Evolutionary conservation across 495 filamentous ascomycete genomes (phyloP), one percentile per base, ranked within the genome.

Genomic region (Penicillium manginii): DNA sequence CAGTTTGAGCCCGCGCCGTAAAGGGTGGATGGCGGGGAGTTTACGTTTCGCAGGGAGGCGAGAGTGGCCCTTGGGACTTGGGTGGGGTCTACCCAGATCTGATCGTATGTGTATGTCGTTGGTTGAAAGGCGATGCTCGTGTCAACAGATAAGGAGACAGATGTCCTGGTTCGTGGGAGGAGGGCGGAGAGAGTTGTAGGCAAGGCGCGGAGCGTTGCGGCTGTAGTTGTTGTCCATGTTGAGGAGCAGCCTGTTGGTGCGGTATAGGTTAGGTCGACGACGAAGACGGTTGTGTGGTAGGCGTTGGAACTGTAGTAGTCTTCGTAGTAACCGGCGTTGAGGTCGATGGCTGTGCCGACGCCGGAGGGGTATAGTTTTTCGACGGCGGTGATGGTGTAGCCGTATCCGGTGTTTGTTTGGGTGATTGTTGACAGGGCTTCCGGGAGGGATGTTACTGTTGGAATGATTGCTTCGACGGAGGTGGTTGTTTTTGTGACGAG

Each of bases 181-280:
- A 64, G 51, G 19, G 57, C 29, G 17, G 48, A 22, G 15, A 73
- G 46, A 9, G 29, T 49, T 6, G 7, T 1, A 11, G 67, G 65
- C 1, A 66, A 67, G n/a, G 35, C 40, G 15, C 73, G 47, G 4
- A 47, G 1, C 1, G 40, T 26, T 12, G 53, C 71, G 1, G 66
- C 52, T 14, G 66, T 65, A 9, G 69, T 71, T 6, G 60, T 61
- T 1, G 71, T 70, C 66, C 67, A 75, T 45, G 67, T 56, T 1
- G 69, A 62, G 21, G 67, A 68, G 60, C 76, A 76, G 39, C 63
- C 64, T 0, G 74, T 61, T 2, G 73, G 69, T 0, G 79, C 78
- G 1, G 73, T 71, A 42, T 61, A 76, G 45, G 68, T 69, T 43
- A 78, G 23, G 21, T 71, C 67, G 33, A 75, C 66, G 15, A 67